Conservation (phyloP, 441 rosid genomes). For the Populus tomentosa region DNA sequence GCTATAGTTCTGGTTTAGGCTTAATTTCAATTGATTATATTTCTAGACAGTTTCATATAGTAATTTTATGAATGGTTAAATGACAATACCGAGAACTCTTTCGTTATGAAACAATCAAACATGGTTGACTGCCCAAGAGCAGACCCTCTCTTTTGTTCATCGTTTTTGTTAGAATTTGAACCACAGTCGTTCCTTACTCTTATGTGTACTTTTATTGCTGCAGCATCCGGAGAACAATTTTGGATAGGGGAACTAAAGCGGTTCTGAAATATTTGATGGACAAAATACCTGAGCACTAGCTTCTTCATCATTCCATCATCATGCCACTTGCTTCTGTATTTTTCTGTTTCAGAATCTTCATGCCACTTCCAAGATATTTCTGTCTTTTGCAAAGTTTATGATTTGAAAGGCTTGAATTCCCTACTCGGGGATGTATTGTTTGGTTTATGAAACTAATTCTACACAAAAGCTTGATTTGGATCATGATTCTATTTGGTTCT, state of each 20-base stretch:
- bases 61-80: background rate
- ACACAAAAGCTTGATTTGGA: background rate
- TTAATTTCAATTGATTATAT: background rate
- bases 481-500: background rate
- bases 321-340: background rate
- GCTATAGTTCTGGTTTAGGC: background rate
- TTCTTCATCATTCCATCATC: background rate
- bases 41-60: background rate
- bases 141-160: background rate
- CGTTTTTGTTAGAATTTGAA: background rate
- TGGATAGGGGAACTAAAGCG: slow-evolving; percentile 87
- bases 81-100: background rate
- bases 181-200: background rate
- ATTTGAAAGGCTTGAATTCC: background rate
- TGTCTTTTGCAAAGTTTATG: background rate
- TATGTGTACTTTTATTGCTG: slow-evolving; percentile 1
- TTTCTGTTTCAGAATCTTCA: background rate
- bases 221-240: slow-evolving; percentile 87
- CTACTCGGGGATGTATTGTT: background rate
- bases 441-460: background rate
- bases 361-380: background rate
- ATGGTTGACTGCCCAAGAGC: background rate
- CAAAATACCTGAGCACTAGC: slow-evolving; percentile 58
- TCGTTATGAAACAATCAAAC: background rate
- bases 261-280: slow-evolving; percentile 78